phyloP scores from a whole-genome alignment of 1,284 basidiomycete genomes.

The Boletus albobrunnescens region DNA sequence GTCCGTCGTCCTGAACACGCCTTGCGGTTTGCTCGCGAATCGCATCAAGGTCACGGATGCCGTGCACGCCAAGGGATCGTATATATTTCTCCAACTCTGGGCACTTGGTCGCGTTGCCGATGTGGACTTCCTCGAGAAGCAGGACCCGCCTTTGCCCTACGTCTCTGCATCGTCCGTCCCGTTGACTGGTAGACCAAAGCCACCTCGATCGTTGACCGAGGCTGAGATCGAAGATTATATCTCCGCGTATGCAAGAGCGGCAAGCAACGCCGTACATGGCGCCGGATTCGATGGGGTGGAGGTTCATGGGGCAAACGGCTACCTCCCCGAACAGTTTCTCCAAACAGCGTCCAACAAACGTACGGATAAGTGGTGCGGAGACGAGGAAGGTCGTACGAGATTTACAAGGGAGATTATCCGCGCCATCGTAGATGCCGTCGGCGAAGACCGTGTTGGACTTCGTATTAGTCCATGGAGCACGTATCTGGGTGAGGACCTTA shows the following conservation, averaged over 20 bases:
- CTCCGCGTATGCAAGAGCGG: not conserved
- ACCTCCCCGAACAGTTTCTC: not conserved
- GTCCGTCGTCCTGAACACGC: not conserved
- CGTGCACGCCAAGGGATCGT: not conserved
- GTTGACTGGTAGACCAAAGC: not conserved
- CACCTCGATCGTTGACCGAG: not conserved
- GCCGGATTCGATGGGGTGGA: not conserved
- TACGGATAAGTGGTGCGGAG: not conserved
- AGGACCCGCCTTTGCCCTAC: not conserved
- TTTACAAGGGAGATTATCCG: not conserved
- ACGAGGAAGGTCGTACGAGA: not conserved
- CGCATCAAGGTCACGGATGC: not conserved
- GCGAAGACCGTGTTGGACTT: not conserved
- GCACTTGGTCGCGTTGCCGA: not conserved
- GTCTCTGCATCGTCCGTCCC: not conserved
- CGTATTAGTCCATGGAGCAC: not conserved
- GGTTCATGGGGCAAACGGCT: not conserved
- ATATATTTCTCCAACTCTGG: not conserved
- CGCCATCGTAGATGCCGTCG: not conserved
- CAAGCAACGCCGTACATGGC: not conserved
- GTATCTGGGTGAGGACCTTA: not conserved
- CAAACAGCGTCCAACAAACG: not conserved
- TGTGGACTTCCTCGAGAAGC: not conserved
- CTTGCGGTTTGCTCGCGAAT: not conserved
- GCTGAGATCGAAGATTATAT: not conserved